Conservation (phyloP, 495 filamentous ascomycete genomes). For the Hyphodiscus hymeniophilus region DNA sequence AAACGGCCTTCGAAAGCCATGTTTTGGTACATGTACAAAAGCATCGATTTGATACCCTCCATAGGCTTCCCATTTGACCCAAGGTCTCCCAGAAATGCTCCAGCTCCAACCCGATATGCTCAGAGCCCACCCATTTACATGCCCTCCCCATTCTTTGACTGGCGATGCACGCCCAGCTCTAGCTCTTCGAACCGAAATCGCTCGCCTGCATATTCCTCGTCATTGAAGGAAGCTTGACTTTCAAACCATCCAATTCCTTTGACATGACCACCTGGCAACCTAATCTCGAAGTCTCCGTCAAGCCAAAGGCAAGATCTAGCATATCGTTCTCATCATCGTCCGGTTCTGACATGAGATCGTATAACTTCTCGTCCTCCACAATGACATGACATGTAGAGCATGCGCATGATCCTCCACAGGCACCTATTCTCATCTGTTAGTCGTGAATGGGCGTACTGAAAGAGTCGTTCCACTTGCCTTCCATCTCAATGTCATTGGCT, state of each 20-base stretch:
- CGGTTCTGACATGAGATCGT: conserved; percentile 86
- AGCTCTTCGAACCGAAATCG: conserved; percentile 60
- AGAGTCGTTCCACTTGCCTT: conserved; percentile 45
- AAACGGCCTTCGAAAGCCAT: conserved; percentile 1
- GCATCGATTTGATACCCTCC: conserved; percentile 15
- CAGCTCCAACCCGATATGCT: not conserved
- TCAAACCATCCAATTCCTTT: conserved; percentile 78
- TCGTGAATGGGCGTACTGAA: not conserved
- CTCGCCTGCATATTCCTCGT: conserved; percentile 93
- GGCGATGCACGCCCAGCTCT: not conserved
- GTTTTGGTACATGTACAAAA: conserved; percentile 12
- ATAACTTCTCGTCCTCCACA: conserved; percentile 72
- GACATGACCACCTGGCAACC: conserved; percentile 93
- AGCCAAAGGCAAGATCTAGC: conserved; percentile 90
- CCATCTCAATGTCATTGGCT: conserved; percentile 93
- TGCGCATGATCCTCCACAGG: conserved; percentile 91
- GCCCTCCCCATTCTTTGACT: not conserved
- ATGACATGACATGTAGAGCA: conserved; percentile 98
- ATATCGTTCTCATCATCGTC: conserved; percentile 99
- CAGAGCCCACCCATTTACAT: not conserved
- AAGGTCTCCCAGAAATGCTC: not conserved
- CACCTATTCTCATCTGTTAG: conserved; percentile 42
- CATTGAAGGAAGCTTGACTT: conserved; percentile 81
- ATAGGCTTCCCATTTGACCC: conserved; percentile 4
- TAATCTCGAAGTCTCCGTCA: conserved; percentile 92